Evolutionary conservation across 495 filamentous ascomycete species (phyloP).

Genomic region (Trichoderma asperelloides): DNA sequence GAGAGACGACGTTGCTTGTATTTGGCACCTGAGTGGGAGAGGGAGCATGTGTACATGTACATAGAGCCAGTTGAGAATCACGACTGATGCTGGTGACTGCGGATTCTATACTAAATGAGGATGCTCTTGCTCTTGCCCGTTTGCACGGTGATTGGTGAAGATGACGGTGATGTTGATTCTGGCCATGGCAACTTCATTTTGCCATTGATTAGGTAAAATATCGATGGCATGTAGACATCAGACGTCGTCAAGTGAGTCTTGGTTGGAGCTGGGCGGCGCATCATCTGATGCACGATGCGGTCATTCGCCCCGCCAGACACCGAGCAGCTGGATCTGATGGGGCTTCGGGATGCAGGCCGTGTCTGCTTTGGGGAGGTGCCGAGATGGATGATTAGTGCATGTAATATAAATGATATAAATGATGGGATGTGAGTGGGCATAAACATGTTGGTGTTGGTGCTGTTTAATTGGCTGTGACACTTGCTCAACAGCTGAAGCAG

Average conservation of each 20-base stretch:
- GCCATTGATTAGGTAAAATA: too few relatives aligned
- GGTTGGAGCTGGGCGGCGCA: background rate
- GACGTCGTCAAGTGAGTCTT: background rate
- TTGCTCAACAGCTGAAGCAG: too few relatives aligned
- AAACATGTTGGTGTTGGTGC: background rate
- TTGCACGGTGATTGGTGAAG: background rate
- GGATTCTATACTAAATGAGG: too few relatives aligned
- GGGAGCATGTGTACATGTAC: background rate
- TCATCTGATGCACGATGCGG: conserved; percentile 3
- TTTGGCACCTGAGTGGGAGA: background rate
- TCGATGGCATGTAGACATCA: background rate
- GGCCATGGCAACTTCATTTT: too few relatives aligned
- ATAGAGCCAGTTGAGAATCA: too few relatives aligned
- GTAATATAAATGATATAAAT: background rate
- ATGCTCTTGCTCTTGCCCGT: too few relatives aligned
- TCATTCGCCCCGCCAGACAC: background rate
- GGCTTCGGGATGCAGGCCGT: background rate
- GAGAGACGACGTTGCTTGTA: background rate
- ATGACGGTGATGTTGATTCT: background rate
- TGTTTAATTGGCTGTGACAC: too few relatives aligned
- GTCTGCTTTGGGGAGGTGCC: background rate
- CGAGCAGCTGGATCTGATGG: conserved; percentile 1
- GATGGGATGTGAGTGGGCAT: background rate
- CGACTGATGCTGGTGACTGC: too few relatives aligned
- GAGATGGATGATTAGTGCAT: background rate